phyloP scores from a whole-genome alignment of 257 asterid genomes.

The Lavandula angustifolia region DNA sequence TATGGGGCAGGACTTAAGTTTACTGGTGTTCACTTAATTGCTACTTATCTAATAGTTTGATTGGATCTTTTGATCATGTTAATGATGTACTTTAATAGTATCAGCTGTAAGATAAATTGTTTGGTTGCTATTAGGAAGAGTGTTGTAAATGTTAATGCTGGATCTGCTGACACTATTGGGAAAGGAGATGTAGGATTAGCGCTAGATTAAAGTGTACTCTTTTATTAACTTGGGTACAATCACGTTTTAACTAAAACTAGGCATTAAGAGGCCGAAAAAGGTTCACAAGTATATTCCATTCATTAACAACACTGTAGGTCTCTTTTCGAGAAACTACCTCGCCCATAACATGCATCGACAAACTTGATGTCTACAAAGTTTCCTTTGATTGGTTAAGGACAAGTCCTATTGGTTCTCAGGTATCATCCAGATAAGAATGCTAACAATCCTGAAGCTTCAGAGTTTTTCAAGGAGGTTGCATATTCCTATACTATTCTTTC shows the following conservation, averaged over 20 bases:
- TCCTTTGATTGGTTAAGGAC: slow-evolving; percentile 24
- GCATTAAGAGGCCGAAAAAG: not conserved
- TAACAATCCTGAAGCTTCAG: slow-evolving; percentile 97
- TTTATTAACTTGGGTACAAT: not conserved
- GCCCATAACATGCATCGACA: not conserved
- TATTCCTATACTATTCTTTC: slow-evolving; percentile 94
- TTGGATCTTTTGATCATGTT: slow-evolving; percentile 17
- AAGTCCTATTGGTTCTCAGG: slow-evolving; percentile 46
- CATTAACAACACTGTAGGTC: not conserved
- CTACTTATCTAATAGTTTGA: not conserved
- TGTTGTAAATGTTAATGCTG: not conserved
- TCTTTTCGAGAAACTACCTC: not conserved
- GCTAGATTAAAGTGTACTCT: slow-evolving; percentile 9
- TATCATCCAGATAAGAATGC: slow-evolving; percentile 99
- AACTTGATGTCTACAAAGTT: not conserved
- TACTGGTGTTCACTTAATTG: not conserved
- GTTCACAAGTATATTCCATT: slow-evolving; percentile 16
- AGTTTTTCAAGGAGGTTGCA: slow-evolving; percentile 97
- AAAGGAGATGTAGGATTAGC: not conserved
- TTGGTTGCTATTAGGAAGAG: not conserved
- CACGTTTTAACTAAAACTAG: not conserved
- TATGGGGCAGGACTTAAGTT: not conserved
- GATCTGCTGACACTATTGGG: not conserved
- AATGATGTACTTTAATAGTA: slow-evolving; percentile 1
- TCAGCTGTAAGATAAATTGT: slow-evolving; percentile 16